Evolutionary conservation across 1,139 yeast genomes (phyloP).

Genomic region (Blastobotrys apis): DNA sequence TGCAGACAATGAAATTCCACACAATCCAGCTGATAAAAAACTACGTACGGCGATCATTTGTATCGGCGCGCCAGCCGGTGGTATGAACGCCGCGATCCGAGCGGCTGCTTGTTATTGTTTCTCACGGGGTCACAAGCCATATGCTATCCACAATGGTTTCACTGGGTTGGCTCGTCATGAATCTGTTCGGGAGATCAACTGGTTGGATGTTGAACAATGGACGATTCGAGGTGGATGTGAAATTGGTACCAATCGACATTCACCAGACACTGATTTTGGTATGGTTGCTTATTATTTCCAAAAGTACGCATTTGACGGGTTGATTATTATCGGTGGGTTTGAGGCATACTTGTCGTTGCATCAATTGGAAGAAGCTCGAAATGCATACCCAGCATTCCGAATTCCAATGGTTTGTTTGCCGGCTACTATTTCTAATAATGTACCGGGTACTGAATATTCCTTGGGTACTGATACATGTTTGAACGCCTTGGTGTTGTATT

Average conservation of each 20-base stretch:
- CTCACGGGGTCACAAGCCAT: constrained; percentile 83
- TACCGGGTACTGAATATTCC: constrained; percentile 95
- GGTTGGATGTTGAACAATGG: constrained; percentile 92
- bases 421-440: constrained; percentile 95
- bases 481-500: constrained; percentile 82
- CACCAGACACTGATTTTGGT: constrained; percentile 80
- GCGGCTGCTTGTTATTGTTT: constrained; percentile 89
- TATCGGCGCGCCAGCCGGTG: constrained; percentile 97
- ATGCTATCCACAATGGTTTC: constrained; percentile 88
- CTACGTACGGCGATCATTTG: constrained; percentile 76
- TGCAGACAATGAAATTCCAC: constrained; percentile 58
- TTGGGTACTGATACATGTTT: constrained; percentile 92
- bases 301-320: constrained; percentile 77
- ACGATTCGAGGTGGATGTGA: constrained; percentile 90
- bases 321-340: constrained; percentile 89
- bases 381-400: constrained; percentile 78
- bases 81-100: constrained; percentile 87
- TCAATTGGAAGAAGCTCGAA: constrained; percentile 69
- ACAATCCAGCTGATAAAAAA: constrained; percentile 39
- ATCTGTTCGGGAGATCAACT: constrained; percentile 62
- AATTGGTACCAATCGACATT: constrained; percentile 85
- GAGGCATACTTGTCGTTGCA: constrained; percentile 85
- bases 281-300: constrained; percentile 88
- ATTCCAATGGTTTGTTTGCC: constrained; percentile 93
- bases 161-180: constrained; percentile 84